Evolutionary conservation across 805 yeast genomes (phyloP).

Genomic region (Pichia occidentalis): DNA sequence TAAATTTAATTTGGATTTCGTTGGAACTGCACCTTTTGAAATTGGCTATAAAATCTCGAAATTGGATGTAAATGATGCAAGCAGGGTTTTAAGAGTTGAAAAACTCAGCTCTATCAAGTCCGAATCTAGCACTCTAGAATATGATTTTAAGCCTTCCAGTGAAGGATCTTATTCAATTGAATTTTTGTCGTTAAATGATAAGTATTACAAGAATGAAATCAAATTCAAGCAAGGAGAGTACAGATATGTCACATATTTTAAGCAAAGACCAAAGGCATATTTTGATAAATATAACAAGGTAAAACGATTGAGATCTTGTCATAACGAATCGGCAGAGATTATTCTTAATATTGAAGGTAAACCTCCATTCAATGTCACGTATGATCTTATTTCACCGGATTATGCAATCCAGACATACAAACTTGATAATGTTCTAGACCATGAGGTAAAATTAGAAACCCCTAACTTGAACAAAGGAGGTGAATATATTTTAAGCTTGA

Average conservation of each 20-base stretch:
- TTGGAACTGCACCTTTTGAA: conserved; percentile 80
- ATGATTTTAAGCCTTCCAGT: conserved; percentile 65
- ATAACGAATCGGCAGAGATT: conserved; percentile 33
- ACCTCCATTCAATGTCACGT: conserved; percentile 67
- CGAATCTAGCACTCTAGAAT: conserved; percentile 30
- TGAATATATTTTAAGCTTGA: conserved; percentile 55
- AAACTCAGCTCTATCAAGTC: conserved; percentile 29
- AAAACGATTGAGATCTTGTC: conserved; percentile 24
- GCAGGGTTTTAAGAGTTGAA: conserved; percentile 19
- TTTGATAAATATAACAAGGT: conserved; percentile 23
- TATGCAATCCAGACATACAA: conserved; percentile 37
- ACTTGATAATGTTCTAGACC: conserved; percentile 34
- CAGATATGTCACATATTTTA: conserved; percentile 63
- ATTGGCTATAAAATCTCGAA: conserved; percentile 57
- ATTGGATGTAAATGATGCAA: conserved; percentile 33
- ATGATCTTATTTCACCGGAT: conserved; percentile 58
- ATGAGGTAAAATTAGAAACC: conserved; percentile 40
- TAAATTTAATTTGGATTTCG: conserved; percentile 58
- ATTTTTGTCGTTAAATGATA: conserved; percentile 59
- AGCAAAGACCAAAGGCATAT: conserved; percentile 56
- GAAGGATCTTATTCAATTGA: conserved; percentile 80
- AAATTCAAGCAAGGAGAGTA: conserved; percentile 34
- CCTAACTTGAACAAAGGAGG: conserved; percentile 64
- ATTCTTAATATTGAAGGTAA: conserved; percentile 68
- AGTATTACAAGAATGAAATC: conserved; percentile 39